Evolutionary conservation across 1,284 basidiomycete species (phyloP).

Genomic region (Sparassis latifolia): DNA sequence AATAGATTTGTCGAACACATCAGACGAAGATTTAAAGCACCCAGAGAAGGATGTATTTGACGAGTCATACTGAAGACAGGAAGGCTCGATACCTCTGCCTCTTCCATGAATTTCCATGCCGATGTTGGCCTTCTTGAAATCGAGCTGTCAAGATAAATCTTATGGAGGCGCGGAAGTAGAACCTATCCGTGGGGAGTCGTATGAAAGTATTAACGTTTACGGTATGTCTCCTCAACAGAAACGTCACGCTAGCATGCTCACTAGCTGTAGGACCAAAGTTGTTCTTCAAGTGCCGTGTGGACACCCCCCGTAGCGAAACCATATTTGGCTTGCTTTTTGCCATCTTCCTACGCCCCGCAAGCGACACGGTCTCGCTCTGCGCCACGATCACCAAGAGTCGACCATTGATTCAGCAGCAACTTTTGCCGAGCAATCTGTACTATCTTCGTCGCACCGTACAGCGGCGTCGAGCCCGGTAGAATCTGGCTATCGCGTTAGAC

Average conservation of each 20-base stretch:
- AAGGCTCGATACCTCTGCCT: constrained; percentile 18
- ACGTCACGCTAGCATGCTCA: not conserved
- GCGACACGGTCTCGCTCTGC: constrained; percentile 32
- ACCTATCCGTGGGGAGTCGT: not conserved
- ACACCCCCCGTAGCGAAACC: constrained; percentile 17
- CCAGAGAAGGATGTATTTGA: constrained; percentile 17
- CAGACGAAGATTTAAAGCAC: constrained; percentile 7
- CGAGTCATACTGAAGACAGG: constrained; percentile 20
- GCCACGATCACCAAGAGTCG: constrained; percentile 21
- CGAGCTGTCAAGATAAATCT: constrained; percentile 14
- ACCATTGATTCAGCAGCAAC: constrained; percentile 27
- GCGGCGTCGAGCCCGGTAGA: constrained; percentile 39
- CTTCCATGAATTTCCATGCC: constrained; percentile 24
- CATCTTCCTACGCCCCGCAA: constrained; percentile 32
- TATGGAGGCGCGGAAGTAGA: constrained; percentile 9
- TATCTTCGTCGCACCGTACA: constrained; percentile 34
- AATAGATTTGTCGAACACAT: constrained; percentile 1
- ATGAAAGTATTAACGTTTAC: not conserved
- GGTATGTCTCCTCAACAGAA: not conserved
- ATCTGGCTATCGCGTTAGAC: constrained; percentile 32
- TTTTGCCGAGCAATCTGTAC: constrained; percentile 14
- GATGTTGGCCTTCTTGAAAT: constrained; percentile 17
- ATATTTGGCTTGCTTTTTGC: constrained; percentile 39
- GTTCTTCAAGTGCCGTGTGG: constrained; percentile 23
- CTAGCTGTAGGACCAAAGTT: constrained; percentile 9